Evolutionary conservation across 768 basidiomycete species (phyloP).

Genomic region (Mycena rebaudengoi): DNA sequence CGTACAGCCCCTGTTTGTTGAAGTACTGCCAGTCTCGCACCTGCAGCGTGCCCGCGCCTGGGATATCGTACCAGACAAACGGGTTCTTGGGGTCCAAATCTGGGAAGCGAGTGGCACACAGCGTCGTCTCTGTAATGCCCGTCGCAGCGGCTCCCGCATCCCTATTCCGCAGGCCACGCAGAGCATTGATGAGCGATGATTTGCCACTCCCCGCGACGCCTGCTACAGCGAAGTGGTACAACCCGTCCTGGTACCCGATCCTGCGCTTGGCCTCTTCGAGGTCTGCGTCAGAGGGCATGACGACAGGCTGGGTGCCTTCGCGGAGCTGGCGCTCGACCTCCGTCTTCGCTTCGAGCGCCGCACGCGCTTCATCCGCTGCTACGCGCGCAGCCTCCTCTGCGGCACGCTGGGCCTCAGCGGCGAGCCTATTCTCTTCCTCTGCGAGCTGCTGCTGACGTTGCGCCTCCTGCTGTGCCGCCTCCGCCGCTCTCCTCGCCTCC

Average conservation of each 20-base stretch:
- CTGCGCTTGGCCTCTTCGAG: slow-evolving; percentile 6
- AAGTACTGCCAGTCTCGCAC: slow-evolving; percentile 45
- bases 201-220: slow-evolving; percentile 45
- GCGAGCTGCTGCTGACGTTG: slow-evolving; percentile 41
- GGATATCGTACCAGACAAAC: slow-evolving; percentile 46
- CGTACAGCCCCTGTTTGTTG: slow-evolving; percentile 43
- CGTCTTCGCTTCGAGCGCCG: neutral
- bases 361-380: neutral
- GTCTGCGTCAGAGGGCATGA: slow-evolving; percentile 36
- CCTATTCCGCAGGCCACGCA: slow-evolving; percentile 41
- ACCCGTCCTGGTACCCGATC: slow-evolving; percentile 28
- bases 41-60: slow-evolving; percentile 43
- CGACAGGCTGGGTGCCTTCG: slow-evolving; percentile 32
- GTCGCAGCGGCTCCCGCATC: too few relatives aligned
- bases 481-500: slow-evolving; percentile 9
- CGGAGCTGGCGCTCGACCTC: neutral
- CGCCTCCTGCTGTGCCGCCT: slow-evolving; percentile 30
- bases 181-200: slow-evolving; percentile 46
- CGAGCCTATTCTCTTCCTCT: slow-evolving; percentile 19
- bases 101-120: too few relatives aligned
- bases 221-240: slow-evolving; percentile 43
- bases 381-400: neutral
- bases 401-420: neutral
- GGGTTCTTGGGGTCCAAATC: too few relatives aligned
- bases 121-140: too few relatives aligned